Conservation (phyloP, 2,329 filamentous ascomycete species). For the Cladosporium sp. region DNA sequence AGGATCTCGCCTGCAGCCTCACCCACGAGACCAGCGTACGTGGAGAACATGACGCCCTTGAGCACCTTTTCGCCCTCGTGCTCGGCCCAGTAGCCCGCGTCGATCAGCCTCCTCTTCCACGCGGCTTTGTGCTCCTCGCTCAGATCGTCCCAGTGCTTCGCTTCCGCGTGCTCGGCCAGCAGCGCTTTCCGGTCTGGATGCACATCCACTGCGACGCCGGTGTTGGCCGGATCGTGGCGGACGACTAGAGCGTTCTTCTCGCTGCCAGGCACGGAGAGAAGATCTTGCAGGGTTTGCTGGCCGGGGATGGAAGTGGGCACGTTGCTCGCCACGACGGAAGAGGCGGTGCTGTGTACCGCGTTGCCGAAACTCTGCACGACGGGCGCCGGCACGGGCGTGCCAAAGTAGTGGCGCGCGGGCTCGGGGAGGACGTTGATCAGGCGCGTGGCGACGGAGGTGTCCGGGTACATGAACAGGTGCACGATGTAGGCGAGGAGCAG, state of each 20-base stretch:
- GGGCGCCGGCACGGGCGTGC: constrained; percentile 16
- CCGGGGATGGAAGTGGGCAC: constrained; percentile 12
- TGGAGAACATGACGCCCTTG: constrained; percentile 71
- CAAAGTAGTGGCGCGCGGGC: constrained; percentile 36
- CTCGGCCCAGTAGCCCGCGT: constrained; percentile 75
- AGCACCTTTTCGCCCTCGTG: constrained; percentile 73
- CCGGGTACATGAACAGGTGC: constrained; percentile 53
- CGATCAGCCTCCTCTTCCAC: constrained; percentile 66
- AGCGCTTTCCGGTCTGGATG: constrained; percentile 38
- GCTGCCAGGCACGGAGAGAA: constrained; percentile 17
- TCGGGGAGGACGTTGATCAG: constrained; percentile 54
- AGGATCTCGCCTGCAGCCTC: constrained; percentile 27
- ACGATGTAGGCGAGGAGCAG: constrained; percentile 61
- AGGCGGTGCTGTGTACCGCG: constrained; percentile 23
- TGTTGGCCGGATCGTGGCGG: constrained; percentile 31
- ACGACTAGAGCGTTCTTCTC: constrained; percentile 39
- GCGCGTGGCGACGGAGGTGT: constrained; percentile 24
- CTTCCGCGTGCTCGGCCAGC: constrained; percentile 41
- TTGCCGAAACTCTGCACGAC: constrained; percentile 21
- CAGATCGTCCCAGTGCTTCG: constrained; percentile 69
- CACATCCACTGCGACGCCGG: constrained; percentile 32
- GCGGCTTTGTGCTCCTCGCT: constrained; percentile 55
- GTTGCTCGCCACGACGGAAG: constrained; percentile 16
- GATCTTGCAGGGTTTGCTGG: constrained; percentile 15
- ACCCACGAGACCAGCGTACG: constrained; percentile 62